Evolutionary conservation across 352 stramenopile species (phyloP), one percentile per base, ranked within the genome.

Genomic region (Globisporangium okanoganense): DNA sequence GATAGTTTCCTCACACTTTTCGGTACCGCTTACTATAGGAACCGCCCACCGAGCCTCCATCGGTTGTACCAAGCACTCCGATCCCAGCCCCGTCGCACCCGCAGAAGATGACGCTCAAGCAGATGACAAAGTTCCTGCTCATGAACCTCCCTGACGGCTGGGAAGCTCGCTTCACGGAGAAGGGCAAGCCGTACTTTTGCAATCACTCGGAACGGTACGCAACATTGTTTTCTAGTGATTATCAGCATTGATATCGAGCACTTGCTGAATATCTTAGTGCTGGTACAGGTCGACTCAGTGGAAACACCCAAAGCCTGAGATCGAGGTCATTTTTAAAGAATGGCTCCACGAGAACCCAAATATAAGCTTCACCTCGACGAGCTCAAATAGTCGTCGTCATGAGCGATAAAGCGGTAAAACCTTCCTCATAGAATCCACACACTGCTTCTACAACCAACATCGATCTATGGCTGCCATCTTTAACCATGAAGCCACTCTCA

Each of bases 121-220:
- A 93, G 43, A 89, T 93, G 76, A 87, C 84, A 40, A 83, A 85
- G 44, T 75, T 89, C 20, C 56, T 93, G 2, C 58, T 82, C 5
- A 38, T 91, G 20, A 90, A 90, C 33, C 66, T 93, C 2, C 85
- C 85, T 0, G 72, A 88, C 25, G 83, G 85, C 9, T 95, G 86
- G 86, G 86, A 95, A 57, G 85, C 75, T 44, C 80, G 85, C 5
- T 91, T 88, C 65, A 95, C 82, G 16, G 78, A 89, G 41, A 92
- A 90, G 25, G 83, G 86, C 3, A 76, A 76, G 47, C 86, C 86
- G 1, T 95, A 95, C 65, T 93, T 93, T 58, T 92, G 84, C 67
- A 87, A 91, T 55, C 84, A 94, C 44, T 71, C 63, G 13, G 81
- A 88, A 48, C 56, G 82, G 84, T 92, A 65, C 54, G 49, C n/a